Evolutionary conservation across 2,329 filamentous ascomycete species (phyloP).

Genomic region (Tolypocladium album): DNA sequence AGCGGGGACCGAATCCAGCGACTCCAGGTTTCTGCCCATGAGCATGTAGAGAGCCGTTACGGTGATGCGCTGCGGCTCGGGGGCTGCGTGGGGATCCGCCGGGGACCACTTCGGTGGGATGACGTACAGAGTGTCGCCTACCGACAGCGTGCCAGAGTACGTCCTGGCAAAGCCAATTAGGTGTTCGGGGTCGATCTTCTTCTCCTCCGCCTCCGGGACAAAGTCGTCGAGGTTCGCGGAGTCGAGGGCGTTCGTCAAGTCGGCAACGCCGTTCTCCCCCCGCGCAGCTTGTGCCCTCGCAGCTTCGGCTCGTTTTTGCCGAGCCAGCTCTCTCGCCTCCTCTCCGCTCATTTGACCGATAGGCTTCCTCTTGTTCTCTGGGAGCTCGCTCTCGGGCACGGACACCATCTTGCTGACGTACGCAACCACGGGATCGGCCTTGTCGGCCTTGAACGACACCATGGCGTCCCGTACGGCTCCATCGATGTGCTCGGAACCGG

Average conservation of each 20-base stretch:
- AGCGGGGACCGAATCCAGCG: slow-evolving; percentile 73
- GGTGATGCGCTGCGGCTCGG: slow-evolving; percentile 70
- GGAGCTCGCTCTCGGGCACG: slow-evolving; percentile 82
- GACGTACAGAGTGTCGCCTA: slow-evolving; percentile 86
- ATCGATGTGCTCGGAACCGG: slow-evolving; percentile 63
- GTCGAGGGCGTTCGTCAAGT: slow-evolving; percentile 50
- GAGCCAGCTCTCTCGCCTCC: slow-evolving; percentile 78
- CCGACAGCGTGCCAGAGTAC: slow-evolving; percentile 80
- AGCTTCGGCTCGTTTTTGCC: slow-evolving; percentile 82
- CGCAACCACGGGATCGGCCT: slow-evolving; percentile 71
- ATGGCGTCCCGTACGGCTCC: slow-evolving; percentile 66
- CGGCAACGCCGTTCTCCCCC: slow-evolving; percentile 37
- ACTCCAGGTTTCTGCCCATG: slow-evolving; percentile 85
- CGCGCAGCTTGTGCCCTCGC: slow-evolving; percentile 61
- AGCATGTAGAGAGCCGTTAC: slow-evolving; percentile 87
- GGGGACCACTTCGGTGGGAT: slow-evolving; percentile 89
- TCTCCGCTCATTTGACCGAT: slow-evolving; percentile 68
- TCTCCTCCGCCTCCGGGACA: slow-evolving; percentile 35
- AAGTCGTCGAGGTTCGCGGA: slow-evolving; percentile 47
- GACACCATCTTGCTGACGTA: slow-evolving; percentile 99
- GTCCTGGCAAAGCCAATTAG: slow-evolving; percentile 90
- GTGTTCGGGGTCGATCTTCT: slow-evolving; percentile 67
- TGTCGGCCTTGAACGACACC: slow-evolving; percentile 61
- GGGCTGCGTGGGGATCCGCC: slow-evolving; percentile 57
- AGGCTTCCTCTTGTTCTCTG: slow-evolving; percentile 64